phyloP scores from a whole-genome alignment of 176 grass and related monocot genomes.

The Carex scoparia region DNA sequence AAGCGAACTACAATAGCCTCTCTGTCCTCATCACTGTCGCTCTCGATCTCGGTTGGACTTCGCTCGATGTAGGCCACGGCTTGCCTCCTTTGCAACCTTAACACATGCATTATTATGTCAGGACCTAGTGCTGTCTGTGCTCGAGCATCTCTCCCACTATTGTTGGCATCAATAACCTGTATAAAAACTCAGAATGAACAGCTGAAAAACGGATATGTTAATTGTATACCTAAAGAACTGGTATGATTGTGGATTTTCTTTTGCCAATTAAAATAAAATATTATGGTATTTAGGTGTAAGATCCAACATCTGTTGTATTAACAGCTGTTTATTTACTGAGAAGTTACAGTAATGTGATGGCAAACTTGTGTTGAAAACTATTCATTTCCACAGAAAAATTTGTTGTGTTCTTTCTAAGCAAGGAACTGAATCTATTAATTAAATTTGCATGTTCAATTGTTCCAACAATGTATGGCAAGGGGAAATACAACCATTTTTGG shows the following conservation, averaged over 20 bases:
- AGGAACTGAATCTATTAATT: background rate
- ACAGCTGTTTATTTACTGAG: background rate
- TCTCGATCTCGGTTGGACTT: slow-evolving; percentile 26
- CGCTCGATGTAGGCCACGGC: slow-evolving; percentile 31
- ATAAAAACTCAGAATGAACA: slow-evolving; percentile 7
- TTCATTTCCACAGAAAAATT: background rate
- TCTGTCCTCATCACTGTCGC: slow-evolving; percentile 32
- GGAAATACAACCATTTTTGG: background rate
- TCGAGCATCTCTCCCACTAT: slow-evolving; percentile 42
- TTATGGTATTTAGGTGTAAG: background rate
- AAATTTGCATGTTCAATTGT: background rate
- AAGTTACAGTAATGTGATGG: background rate
- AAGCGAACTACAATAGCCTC: slow-evolving; percentile 44
- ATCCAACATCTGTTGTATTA: background rate
- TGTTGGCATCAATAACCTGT: slow-evolving; percentile 61
- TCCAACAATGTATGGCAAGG: background rate
- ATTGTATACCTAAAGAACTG: background rate
- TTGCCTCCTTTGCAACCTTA: slow-evolving; percentile 53
- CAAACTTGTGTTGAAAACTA: background rate
- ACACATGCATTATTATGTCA: slow-evolving; percentile 64
- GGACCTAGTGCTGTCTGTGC: slow-evolving; percentile 32
- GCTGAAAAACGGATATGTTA: background rate
- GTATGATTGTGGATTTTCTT: background rate
- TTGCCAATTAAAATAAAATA: background rate
- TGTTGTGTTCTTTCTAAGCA: background rate